Base-by-base conservation (phyloP, 2,329 filamentous ascomycete genomes). In the Fusarium protoensiforme region DNA sequence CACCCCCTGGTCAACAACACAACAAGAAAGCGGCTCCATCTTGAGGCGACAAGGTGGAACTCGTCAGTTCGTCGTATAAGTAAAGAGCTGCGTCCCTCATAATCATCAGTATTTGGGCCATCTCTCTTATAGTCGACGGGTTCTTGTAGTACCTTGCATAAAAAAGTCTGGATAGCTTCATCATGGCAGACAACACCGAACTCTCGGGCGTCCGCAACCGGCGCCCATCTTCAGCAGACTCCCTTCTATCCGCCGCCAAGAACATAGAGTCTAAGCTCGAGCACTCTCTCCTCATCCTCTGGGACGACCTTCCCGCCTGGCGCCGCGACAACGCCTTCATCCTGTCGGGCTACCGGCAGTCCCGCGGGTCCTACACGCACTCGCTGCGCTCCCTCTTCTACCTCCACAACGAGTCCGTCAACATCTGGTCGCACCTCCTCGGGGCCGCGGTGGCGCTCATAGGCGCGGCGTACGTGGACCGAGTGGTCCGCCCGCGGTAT, bases 401-500 rank as follows among this genome's bases (percentile, higher is more conserved):
- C 80, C 78, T 90, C 67, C 89, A 91, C 84, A 91, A 91, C 79
- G 89, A 91, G 80, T 87, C 84, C 41, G 89, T 91, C 81, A 91
- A 91, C 81, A 90, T 91, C 79, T 91, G 88, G 88, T 86, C 89
- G 14, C 89, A 91, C 73, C 86, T 92, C 11, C 77, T 94, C 43
- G 94, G 94, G 9, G 89, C 92, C 13, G 59, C 92, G 1, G 74
- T 88, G 38, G 91, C 93, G 65, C 78, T 89, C 4, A 78, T 85
- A 8, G 83, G 85, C 1, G 88, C 85, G 1, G 71, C 84, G 14
- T 84, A 88, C 58, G 82, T 95, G 14, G 90, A 92, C 81, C 79
- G 81, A 27, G 82, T 87, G 57, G 83, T 95, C 39, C 85, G 85
- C 14, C 89, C 92, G 39, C 89, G 93, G 10, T 96, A 95, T 78